Evolutionary conservation across 1,284 basidiomycete species (phyloP).

Genomic region (Pisolithus thermaeus): DNA sequence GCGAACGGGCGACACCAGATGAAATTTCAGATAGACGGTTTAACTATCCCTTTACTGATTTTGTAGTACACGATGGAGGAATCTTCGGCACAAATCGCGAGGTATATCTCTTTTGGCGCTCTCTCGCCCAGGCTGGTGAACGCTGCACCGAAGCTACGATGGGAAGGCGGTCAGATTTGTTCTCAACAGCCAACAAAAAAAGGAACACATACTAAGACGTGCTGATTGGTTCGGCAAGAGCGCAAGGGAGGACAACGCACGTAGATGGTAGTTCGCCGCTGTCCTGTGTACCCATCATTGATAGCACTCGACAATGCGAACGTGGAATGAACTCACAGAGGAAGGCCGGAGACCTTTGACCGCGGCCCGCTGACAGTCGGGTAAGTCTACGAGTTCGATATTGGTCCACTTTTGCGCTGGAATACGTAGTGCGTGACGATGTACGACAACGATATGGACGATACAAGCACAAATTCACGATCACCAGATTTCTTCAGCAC

Average conservation of each 20-base stretch:
- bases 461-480: not conserved
- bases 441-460: not conserved
- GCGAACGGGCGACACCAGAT: too few species aligned
- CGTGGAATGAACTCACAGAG: constrained; percentile 35
- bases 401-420: constrained; percentile 68
- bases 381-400: constrained; percentile 55
- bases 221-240: constrained; percentile 59
- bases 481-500: not conserved
- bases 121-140: constrained; percentile 42
- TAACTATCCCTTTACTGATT: constrained; percentile 66
- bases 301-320: not conserved
- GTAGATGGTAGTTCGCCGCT: constrained; percentile 16
- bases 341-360: constrained; percentile 55
- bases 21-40: constrained; percentile 49
- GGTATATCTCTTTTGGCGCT: constrained; percentile 44
- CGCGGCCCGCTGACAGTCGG: constrained; percentile 47
- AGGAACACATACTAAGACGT: constrained; percentile 33
- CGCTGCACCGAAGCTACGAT: constrained; percentile 48
- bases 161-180: constrained; percentile 4
- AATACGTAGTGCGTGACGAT: not conserved
- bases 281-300: constrained; percentile 23
- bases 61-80: constrained; percentile 81
- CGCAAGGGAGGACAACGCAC: constrained; percentile 61
- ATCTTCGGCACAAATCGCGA: constrained; percentile 70
- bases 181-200: not conserved